Conservation (phyloP, 2,329 filamentous ascomycete species). For the Elsinoe necatrix region DNA sequence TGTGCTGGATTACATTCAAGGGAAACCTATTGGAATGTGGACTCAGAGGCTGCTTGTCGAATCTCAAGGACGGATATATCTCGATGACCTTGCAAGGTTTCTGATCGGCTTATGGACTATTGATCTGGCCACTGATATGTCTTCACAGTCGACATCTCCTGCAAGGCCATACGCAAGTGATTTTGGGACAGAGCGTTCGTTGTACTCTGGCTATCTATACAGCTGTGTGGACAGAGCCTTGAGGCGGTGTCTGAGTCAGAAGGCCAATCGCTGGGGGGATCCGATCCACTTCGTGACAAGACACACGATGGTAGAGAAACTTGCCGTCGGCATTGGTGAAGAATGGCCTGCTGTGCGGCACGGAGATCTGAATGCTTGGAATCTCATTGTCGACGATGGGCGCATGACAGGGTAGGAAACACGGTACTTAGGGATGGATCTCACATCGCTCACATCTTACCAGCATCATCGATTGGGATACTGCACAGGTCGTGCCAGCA, state of each 20-base stretch:
- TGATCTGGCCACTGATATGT: neutral
- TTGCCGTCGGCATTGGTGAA: neutral
- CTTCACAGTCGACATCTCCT: no score
- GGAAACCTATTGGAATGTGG: neutral
- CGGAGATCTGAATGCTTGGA: conserved; percentile 9
- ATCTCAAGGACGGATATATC: neutral
- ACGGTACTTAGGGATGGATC: no score
- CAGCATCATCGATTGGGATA: conserved; percentile 16
- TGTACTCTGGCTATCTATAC: neutral
- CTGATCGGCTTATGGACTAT: neutral
- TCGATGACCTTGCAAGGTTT: neutral
- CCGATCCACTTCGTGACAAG: neutral
- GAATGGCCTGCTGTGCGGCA: neutral
- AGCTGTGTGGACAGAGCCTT: neutral
- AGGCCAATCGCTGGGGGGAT: neutral
- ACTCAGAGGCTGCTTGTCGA: neutral
- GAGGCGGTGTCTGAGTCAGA: neutral
- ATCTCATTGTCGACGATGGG: neutral
- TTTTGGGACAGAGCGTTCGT: no score
- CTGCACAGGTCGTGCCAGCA: conserved; percentile 11
- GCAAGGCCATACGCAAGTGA: no score
- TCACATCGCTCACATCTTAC: neutral
- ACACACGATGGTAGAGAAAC: neutral
- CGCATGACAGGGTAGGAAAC: neutral
- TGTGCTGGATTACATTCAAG: neutral